Evolutionary conservation across 345 rosid genomes (phyloP).

Genomic region (Adansonia digitata): DNA sequence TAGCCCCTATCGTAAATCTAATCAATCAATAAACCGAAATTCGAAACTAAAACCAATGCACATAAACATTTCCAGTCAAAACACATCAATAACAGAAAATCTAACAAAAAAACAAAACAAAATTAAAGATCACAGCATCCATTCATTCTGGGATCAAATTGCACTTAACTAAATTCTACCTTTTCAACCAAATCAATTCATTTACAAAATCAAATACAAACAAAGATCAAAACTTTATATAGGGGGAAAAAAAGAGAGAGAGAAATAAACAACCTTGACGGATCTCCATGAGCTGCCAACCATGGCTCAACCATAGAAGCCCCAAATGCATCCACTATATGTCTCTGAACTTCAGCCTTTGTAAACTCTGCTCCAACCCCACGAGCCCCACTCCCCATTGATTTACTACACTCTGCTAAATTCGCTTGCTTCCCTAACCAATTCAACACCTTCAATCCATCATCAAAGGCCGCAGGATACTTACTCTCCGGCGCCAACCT

Average conservation of each 20-base stretch:
- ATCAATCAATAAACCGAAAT: not conserved
- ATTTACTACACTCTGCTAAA: conserved; percentile 77
- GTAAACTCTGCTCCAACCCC: conserved; percentile 48
- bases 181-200: not conserved
- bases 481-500: conserved; percentile 86
- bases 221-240: not conserved
- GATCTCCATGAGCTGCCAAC: conserved; percentile 91
- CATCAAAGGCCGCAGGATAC: conserved; percentile 83
- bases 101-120: not conserved
- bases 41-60: not conserved
- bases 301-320: conserved; percentile 94
- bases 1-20: not conserved
- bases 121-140: not conserved
- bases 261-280: conserved; percentile 56
- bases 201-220: conserved; percentile 8
- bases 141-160: not conserved
- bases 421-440: conserved; percentile 96
- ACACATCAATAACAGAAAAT: not conserved
- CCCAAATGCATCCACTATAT: conserved; percentile 76
- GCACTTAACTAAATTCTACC: not conserved
- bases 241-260: not conserved
- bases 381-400: conserved; percentile 45
- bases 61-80: not conserved
- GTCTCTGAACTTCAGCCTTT: conserved; percentile 54
- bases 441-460: conserved; percentile 70